Base-by-base conservation (phyloP, 495 filamentous ascomycete species). In the Penicillium tannophilum region DNA sequence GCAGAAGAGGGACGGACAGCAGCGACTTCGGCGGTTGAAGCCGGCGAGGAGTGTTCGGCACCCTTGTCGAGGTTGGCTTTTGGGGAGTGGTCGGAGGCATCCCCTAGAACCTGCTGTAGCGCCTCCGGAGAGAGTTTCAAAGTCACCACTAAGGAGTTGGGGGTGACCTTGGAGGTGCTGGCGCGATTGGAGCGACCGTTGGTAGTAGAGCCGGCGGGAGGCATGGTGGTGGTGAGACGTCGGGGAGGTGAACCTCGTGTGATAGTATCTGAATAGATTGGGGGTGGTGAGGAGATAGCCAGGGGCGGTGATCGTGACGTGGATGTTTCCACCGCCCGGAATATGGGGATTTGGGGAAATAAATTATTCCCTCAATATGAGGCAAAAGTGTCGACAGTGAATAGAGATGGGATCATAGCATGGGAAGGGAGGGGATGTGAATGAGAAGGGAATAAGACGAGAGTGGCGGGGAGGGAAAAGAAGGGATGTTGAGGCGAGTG, bases 111-210 rank as follows among this genome's bases (percentile, higher is more conserved):
- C 24, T 69, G 71, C 51, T 66, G 68, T 8, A 90, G 73, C 19
- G 66, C 47, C 2, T 77, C 69, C 33, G 79, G 67, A 6, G 81
- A 68, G 50, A 89, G 68, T 66, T 81, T 84, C 24, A 89, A 75
- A 44, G 74, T 74, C 66, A 89, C 62, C 30, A 84, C 65, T 65
- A 83, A 81, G 53, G 63, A 66, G 42, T 53, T 63, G 48, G 54
- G 35, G 6, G 60, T 28, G 47, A 72, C 65, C 69, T 82, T 82
- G 48, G 61, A 57, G 50, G 54, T 47, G 19, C 66, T 65, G 35
- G 76, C 67, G 55, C 71, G 63, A 62, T 67, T 72, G 59, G 75
- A 71, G 66, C 72, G 68, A 73, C 69, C 67, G 72, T 73, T 71
- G 60, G 66, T 61, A 43, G 74, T 62, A 45, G 74, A 64, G 55